Conservation (phyloP, 257 asterid genomes). For the Fraxinus excelsior region DNA sequence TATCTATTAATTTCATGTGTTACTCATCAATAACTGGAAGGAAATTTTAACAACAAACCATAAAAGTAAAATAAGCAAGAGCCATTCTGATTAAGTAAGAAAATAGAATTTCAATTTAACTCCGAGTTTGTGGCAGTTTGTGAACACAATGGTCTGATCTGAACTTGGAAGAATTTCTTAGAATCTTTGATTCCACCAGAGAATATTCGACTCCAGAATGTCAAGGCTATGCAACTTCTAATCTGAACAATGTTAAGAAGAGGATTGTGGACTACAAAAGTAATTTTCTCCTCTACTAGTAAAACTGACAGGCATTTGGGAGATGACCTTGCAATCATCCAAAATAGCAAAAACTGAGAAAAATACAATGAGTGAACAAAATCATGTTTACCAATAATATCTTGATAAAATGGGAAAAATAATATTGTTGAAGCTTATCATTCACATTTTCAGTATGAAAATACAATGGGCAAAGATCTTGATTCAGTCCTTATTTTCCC, state of each 20-base stretch:
- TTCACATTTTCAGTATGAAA: not conserved
- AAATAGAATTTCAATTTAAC: not conserved
- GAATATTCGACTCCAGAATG: no score
- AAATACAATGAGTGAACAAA: no score
- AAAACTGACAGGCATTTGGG: no score
- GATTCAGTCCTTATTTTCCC: not conserved
- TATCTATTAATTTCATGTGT: not conserved
- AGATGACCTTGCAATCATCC: no score
- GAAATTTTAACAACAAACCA: not conserved
- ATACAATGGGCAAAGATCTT: not conserved
- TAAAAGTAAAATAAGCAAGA: not conserved
- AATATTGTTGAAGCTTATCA: not conserved
- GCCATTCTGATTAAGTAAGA: not conserved
- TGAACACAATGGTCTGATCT: not conserved
- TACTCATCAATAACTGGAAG: not conserved
- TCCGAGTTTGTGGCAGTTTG: not conserved
- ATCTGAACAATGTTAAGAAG: no score
- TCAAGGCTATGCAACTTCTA: no score
- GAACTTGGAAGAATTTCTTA: no score
- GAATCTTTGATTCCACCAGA: no score
- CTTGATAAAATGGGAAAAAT: not conserved
- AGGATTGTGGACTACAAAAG: no score
- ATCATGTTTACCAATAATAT: no score
- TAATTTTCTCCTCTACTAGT: no score
- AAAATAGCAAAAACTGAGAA: no score